phyloP scores from a whole-genome alignment of 2,329 filamentous ascomycete genomes.

The Xylariaceae sp. region DNA sequence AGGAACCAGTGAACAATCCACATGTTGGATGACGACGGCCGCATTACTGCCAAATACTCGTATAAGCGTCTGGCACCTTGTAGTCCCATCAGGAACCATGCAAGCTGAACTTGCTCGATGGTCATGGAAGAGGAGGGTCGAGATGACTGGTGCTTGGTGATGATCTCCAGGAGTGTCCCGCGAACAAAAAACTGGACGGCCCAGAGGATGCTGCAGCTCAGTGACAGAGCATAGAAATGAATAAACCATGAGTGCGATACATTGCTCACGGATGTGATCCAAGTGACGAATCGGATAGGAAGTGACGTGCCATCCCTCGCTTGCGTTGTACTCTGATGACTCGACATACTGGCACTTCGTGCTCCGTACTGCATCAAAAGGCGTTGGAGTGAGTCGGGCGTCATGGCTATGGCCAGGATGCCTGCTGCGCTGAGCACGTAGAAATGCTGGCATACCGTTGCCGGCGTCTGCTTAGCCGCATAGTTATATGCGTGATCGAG shows the following conservation, averaged over 20 bases:
- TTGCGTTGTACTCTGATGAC: neutral
- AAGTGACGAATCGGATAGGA: constrained; percentile 29
- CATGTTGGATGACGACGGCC: constrained; percentile 70
- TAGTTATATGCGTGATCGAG: constrained; percentile 2
- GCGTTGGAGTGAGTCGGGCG: constrained; percentile 42
- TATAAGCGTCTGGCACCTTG: constrained; percentile 74
- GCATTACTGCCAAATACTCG: constrained; percentile 65
- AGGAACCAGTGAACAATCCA: constrained; percentile 79
- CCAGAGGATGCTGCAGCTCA: constrained; percentile 72
- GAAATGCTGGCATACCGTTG: constrained; percentile 41
- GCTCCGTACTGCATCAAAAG: constrained; percentile 51
- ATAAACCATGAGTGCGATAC: constrained; percentile 88
- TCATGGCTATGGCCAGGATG: constrained; percentile 40
- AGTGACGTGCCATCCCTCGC: neutral
- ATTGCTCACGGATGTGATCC: constrained; percentile 42
- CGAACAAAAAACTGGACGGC: constrained; percentile 54
- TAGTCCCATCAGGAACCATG: constrained; percentile 68
- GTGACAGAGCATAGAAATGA: constrained; percentile 77
- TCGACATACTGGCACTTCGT: constrained; percentile 27
- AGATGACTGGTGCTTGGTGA: constrained; percentile 39
- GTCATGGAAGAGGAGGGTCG: constrained; percentile 45
- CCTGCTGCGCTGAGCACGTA: constrained; percentile 41
- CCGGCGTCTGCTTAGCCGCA: constrained; percentile 20
- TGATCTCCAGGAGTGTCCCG: constrained; percentile 49
- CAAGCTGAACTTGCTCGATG: constrained; percentile 58